These are phyloP conservation scores for Penicillium paxilli DNA, from an alignment of 495 filamentous ascomycete genomes.

Conservation along the genomic window DNA sequence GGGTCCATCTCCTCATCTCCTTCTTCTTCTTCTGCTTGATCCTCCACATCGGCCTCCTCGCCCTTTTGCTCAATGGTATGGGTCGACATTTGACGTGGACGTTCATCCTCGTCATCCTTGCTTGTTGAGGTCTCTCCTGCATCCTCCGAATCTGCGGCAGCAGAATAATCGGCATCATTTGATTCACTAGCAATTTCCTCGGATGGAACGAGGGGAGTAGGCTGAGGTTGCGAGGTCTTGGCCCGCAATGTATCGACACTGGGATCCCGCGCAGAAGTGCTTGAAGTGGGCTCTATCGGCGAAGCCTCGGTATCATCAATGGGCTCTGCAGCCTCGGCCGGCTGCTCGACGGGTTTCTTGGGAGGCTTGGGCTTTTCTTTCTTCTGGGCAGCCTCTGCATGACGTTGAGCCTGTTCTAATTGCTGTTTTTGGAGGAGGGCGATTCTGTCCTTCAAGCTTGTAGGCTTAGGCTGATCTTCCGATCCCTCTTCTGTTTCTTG, in stretches of 20 bases:
- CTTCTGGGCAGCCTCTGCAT: constrained; percentile 75
- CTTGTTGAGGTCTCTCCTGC: constrained; percentile 73
- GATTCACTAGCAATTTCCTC: constrained; percentile 68
- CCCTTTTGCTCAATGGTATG: constrained; percentile 15
- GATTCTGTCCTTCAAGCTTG: constrained; percentile 91
- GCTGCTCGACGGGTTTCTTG: constrained; percentile 73
- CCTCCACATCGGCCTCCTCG: constrained; percentile 53
- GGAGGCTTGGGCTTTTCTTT: constrained; percentile 87
- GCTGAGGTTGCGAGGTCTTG: constrained; percentile 44
- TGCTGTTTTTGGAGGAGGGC: constrained; percentile 93
- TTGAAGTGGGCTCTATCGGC: constrained; percentile 41
- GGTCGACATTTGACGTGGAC: constrained; percentile 20
- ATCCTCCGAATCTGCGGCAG: constrained; percentile 81
- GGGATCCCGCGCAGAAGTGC: constrained; percentile 42
- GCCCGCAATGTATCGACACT: constrained; percentile 57
- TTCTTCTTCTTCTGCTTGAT: constrained; percentile 78
- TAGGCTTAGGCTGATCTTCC: constrained; percentile 83
- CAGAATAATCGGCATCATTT: constrained; percentile 89
- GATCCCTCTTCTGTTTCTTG: constrained; percentile 54
- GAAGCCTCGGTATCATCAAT: constrained; percentile 36
- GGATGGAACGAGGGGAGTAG: constrained; percentile 43
- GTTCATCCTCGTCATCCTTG: constrained; percentile 71
- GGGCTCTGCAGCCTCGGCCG: constrained; percentile 22
- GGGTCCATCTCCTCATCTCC: constrained; percentile 92
- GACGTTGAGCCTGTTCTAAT: constrained; percentile 76